Conservation (phyloP, 805 yeast genomes). For the Blastobotrys mokoenaii region DNA sequence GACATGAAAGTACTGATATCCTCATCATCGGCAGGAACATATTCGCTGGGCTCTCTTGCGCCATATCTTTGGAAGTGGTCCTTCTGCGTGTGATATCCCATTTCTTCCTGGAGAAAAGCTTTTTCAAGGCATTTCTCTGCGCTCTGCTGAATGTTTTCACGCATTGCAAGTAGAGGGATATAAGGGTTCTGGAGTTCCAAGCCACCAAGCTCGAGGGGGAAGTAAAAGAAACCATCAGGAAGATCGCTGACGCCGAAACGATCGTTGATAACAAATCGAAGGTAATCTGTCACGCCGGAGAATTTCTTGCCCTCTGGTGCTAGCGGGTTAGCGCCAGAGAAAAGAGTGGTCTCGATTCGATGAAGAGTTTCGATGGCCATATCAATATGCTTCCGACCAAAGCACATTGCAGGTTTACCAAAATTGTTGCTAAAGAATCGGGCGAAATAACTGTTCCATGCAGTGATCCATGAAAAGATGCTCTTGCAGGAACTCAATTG, state of each 20-base stretch:
- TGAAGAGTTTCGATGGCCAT: background rate
- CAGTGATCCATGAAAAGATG: background rate
- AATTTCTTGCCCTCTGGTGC: no score
- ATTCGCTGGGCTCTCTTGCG: background rate
- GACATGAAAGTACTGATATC: background rate
- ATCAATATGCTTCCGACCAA: background rate
- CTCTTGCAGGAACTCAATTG: background rate
- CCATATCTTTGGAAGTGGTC: background rate
- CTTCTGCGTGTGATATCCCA: background rate
- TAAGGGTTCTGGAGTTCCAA: constrained; percentile 1
- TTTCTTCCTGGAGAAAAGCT: background rate
- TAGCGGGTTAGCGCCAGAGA: background rate
- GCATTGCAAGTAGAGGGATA: background rate
- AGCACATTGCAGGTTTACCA: background rate
- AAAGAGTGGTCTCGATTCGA: background rate
- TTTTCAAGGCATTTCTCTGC: background rate
- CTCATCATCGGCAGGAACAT: background rate
- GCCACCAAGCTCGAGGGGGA: constrained; percentile 1
- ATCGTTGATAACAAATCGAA: background rate
- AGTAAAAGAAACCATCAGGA: background rate
- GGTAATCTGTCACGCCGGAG: background rate
- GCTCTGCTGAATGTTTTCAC: background rate
- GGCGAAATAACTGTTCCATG: constrained; percentile 1
- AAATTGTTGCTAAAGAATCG: background rate
- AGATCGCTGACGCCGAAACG: background rate